phyloP scores from a whole-genome alignment of 2,329 filamentous ascomycete species.

The Colletotrichum australisinense region DNA sequence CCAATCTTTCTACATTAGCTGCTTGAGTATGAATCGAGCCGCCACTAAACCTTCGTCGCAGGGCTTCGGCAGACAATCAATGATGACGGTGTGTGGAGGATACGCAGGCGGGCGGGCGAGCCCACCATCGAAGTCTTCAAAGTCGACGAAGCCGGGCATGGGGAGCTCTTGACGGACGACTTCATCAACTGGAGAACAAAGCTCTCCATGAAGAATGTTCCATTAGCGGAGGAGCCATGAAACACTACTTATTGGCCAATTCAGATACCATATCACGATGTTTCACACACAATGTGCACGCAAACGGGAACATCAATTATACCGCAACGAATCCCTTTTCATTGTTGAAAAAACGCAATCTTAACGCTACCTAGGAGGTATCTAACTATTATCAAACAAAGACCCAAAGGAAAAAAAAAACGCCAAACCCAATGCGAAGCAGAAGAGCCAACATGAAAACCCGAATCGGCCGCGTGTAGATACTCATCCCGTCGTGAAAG shows the following conservation, averaged over 20 bases:
- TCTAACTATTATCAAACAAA: conserved; percentile 24
- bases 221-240: conserved; percentile 22
- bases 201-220: conserved; percentile 51
- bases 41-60: conserved; percentile 44
- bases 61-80: conserved; percentile 72
- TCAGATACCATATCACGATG: too few relatives aligned
- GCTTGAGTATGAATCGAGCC: background rate
- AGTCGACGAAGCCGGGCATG: conserved; percentile 79
- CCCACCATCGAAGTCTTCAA: conserved; percentile 78
- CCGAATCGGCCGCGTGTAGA: conserved; percentile 28
- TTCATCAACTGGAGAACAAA: conserved; percentile 82
- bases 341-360: conserved; percentile 12
- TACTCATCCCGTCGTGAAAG: conserved; percentile 32
- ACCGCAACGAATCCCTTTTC: background rate
- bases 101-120: conserved; percentile 73
- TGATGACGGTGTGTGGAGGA: conserved; percentile 84
- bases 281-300: too few relatives aligned
- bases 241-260: background rate
- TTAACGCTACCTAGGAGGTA: conserved; percentile 32
- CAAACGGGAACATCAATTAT: background rate
- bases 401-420: background rate
- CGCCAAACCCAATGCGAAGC: conserved; percentile 26
- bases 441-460: conserved; percentile 4
- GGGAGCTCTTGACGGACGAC: conserved; percentile 79
- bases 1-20: too few relatives aligned